phyloP scores from a whole-genome alignment of 2,329 filamentous ascomycete genomes.

The Phoma sp. region DNA sequence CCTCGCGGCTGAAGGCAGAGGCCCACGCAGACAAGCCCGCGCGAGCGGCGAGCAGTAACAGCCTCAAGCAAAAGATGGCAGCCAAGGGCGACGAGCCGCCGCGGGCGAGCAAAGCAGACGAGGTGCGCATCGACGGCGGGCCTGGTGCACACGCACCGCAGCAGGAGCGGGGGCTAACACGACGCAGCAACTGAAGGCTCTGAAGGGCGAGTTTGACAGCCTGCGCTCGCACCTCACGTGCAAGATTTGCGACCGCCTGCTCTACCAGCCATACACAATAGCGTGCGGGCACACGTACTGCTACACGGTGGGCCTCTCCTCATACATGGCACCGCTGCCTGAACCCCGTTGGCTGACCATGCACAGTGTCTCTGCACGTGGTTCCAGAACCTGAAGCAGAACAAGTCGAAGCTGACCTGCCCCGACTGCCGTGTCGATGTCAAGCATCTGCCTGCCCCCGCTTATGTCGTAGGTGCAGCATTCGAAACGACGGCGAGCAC shows the following conservation, averaged over 20 bases:
- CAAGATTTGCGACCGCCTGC: slow-evolving; percentile 71
- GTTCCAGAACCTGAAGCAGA: slow-evolving; percentile 60
- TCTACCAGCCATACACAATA: slow-evolving; percentile 74
- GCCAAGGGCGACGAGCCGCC: slow-evolving; percentile 44
- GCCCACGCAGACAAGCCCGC: slow-evolving; percentile 24
- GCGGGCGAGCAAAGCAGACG: slow-evolving; percentile 45
- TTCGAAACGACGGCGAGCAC: background rate
- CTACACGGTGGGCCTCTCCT: slow-evolving; percentile 68
- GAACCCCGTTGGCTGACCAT: slow-evolving; percentile 27
- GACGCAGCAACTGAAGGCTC: slow-evolving; percentile 48
- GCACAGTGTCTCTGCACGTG: slow-evolving; percentile 64
- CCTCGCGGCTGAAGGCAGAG: slow-evolving; percentile 41
- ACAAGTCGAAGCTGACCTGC: slow-evolving; percentile 64
- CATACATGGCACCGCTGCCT: background rate
- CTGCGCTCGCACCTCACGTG: slow-evolving; percentile 69
- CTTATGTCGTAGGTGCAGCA: slow-evolving; percentile 63
- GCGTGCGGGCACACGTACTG: slow-evolving; percentile 76
- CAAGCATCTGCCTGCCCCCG: slow-evolving; percentile 66
- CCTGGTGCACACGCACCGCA: slow-evolving; percentile 1
- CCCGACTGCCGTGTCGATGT: slow-evolving; percentile 71
- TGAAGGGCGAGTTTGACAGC: slow-evolving; percentile 63
- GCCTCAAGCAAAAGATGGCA: slow-evolving; percentile 48
- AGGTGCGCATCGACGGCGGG: slow-evolving; percentile 33
- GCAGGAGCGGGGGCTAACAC: slow-evolving; percentile 29
- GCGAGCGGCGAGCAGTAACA: slow-evolving; percentile 48